Percentiles rank a stretch among this genome's conserved stretches.
Conservation (phyloP, 192 early-diverging fungal species). For the Podila horticola region DNA sequence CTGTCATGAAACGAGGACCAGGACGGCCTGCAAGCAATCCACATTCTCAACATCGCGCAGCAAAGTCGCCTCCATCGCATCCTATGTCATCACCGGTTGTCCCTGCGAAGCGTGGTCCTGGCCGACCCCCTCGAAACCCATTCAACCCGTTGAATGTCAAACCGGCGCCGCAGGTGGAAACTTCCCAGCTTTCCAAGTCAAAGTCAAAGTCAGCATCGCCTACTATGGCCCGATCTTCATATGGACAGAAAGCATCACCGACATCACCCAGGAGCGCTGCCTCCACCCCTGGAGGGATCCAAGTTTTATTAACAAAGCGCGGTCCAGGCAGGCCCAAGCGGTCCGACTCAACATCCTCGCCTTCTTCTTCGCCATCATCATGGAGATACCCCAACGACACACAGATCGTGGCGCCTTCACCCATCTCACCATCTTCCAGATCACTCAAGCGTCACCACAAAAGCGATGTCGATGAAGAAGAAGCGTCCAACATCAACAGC, state of each 20-base stretch:
- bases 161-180: conserved; percentile 1
- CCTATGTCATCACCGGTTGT: conserved; percentile 18
- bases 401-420: conserved; percentile 1
- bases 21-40: conserved; percentile 23
- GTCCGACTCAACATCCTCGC: conserved; percentile 7
- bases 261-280: conserved; percentile 9
- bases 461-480: conserved; percentile 24
- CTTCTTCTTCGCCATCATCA: background rate
- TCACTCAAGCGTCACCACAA: conserved; percentile 30
- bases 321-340: conserved; percentile 42
- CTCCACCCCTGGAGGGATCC: conserved; percentile 4
- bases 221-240: conserved; percentile 18
- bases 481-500: background rate
- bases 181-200: background rate
- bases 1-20: conserved; percentile 18
- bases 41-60: background rate
- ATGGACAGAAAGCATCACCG: background rate
- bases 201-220: conserved; percentile 38
- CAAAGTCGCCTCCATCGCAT: background rate
- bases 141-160: conserved; percentile 13
- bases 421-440: background rate
- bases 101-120: conserved; percentile 46
- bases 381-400: conserved; percentile 15
- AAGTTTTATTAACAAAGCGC: background rate
- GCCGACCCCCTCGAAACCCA: conserved; percentile 47